phyloP scores from a whole-genome alignment of 805 yeast species.

The Torulaspora franciscae region DNA sequence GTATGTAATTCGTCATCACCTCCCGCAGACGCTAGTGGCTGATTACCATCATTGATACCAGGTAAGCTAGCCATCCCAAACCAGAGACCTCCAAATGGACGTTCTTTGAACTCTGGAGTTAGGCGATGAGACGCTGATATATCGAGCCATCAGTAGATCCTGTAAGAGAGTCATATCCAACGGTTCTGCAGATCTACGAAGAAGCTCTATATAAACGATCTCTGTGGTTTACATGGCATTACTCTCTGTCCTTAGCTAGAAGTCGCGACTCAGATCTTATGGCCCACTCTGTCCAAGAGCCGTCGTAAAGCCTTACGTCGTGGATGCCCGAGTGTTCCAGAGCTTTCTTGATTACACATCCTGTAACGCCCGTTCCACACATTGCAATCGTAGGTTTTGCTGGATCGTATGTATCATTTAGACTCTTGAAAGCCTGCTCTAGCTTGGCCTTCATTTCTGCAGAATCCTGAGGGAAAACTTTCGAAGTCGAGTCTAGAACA shows the following conservation, averaged over 20 bases:
- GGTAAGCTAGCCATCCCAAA: constrained; percentile 19
- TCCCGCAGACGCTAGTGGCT: constrained; percentile 10
- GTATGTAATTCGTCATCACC: constrained; percentile 22
- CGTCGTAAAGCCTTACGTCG: constrained; percentile 66
- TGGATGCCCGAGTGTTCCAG: constrained; percentile 49
- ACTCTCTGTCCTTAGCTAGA: constrained; percentile 25
- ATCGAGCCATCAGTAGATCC: neutral
- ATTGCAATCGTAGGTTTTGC: constrained; percentile 70
- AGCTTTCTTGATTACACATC: constrained; percentile 79
- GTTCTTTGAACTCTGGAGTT: neutral
- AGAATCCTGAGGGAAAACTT: constrained; percentile 43
- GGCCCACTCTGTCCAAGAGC: constrained; percentile 62
- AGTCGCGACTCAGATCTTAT: constrained; percentile 22
- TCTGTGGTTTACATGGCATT: neutral
- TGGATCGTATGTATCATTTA: constrained; percentile 35
- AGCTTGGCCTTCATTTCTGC: constrained; percentile 40
- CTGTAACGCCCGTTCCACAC: constrained; percentile 98
- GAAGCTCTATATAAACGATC: neutral
- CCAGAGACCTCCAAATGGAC: neutral
- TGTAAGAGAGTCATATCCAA: neutral
- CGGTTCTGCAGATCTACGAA: neutral
- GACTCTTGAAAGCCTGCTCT: constrained; percentile 41
- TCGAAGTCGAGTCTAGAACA: constrained; percentile 46
- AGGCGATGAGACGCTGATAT: neutral
- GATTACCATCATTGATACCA: constrained; percentile 18